Conservation (phyloP, 1,284 basidiomycete genomes). For the Leccinum subrobustum region DNA sequence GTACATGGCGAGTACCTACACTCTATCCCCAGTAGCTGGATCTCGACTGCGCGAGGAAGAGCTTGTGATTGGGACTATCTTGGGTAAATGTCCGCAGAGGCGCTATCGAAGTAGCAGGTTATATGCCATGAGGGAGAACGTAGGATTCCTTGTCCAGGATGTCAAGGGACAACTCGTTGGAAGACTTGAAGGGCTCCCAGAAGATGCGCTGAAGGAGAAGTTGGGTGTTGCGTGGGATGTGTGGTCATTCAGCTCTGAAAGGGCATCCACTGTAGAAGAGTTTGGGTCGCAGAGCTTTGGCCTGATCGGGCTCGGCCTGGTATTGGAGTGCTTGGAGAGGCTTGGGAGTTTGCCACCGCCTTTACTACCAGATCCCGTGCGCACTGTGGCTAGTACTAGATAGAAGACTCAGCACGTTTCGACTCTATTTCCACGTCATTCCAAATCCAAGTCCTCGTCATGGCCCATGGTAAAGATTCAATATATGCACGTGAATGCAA, state of each 20-base stretch:
- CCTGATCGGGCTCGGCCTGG: conserved; percentile 55
- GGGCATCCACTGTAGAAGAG: conserved; percentile 14
- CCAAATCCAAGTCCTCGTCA: conserved; percentile 3
- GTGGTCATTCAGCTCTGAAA: conserved; percentile 54
- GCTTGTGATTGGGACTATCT: conserved; percentile 69
- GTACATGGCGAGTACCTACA: conserved; percentile 70
- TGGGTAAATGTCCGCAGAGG: conserved; percentile 61
- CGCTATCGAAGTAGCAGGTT: conserved; percentile 60
- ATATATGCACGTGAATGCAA: background rate
- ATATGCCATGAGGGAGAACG: conserved; percentile 61
- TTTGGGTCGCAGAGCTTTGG: conserved; percentile 71
- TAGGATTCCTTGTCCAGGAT: conserved; percentile 52
- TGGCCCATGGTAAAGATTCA: conserved; percentile 23
- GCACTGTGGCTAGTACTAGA: background rate
- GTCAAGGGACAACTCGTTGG: conserved; percentile 46
- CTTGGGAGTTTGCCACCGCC: conserved; percentile 30
- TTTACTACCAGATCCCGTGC: conserved; percentile 12
- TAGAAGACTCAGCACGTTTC: background rate
- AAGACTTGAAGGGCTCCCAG: conserved; percentile 22
- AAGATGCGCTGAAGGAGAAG: conserved; percentile 39
- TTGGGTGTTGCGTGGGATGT: conserved; percentile 60
- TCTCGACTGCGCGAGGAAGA: conserved; percentile 67
- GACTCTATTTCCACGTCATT: background rate
- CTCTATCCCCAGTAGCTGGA: conserved; percentile 57
- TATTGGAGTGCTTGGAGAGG: conserved; percentile 58